A percentile compares a stretch with the other conserved stretches of the same genome.
Evolutionary conservation across 2,329 filamentous ascomycete species (phyloP).

Genomic region (Aspergillus costaricaensis): DNA sequence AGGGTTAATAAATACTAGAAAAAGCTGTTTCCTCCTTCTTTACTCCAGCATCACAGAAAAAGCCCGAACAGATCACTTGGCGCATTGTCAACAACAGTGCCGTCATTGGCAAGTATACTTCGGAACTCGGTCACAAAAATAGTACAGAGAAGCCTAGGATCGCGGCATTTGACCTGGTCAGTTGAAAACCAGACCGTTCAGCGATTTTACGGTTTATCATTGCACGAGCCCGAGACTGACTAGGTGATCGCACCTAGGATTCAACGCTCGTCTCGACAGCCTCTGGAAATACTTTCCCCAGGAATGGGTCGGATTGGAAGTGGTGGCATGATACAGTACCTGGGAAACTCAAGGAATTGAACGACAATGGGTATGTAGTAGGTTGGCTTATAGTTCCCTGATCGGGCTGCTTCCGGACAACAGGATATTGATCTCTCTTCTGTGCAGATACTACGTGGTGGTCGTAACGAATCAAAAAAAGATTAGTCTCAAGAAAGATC

Average conservation of each 20-base stretch:
- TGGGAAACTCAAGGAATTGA: conserved; percentile 64
- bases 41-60: conserved; percentile 80
- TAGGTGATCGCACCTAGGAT: conserved; percentile 57
- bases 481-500: conserved; percentile 70
- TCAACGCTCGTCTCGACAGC: conserved; percentile 80
- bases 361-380: conserved; percentile 65
- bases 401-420: background rate
- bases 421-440: background rate
- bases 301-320: conserved; percentile 78
- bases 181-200: conserved; percentile 12
- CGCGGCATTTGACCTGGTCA: conserved; percentile 51
- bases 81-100: conserved; percentile 66
- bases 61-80: conserved; percentile 75
- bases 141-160: conserved; percentile 33
- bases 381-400: background rate
- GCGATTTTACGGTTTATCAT: background rate
- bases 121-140: conserved; percentile 30
- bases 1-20: conserved; percentile 24
- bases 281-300: conserved; percentile 77
- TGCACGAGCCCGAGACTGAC: background rate
- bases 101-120: conserved; percentile 71
- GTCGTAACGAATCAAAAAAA: conserved; percentile 90
- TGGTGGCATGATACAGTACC: conserved; percentile 85
- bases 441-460: conserved; percentile 67
- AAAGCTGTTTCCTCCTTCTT: conserved; percentile 79